phyloP scores from a whole-genome alignment of 495 filamentous ascomycete genomes.

The Neurospora sp. region DNA sequence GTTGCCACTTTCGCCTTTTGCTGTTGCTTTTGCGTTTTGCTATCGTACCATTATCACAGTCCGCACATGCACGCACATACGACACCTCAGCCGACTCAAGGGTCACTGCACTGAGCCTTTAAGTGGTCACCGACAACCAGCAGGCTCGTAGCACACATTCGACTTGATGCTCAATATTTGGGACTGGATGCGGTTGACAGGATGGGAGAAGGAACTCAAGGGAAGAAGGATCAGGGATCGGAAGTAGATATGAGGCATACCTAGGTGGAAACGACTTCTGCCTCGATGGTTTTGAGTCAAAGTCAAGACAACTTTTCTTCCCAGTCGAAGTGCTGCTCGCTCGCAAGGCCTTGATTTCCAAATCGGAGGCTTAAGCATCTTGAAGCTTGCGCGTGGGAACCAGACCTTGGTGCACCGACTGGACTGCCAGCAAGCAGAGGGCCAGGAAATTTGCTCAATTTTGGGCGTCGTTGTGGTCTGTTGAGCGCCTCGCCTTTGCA shows the following conservation, averaged over 20 bases:
- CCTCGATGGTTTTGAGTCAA: not conserved
- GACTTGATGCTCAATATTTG: not conserved
- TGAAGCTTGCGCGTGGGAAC: not conserved
- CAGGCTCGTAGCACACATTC: not conserved
- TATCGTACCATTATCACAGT: not conserved
- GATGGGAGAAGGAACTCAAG: not conserved
- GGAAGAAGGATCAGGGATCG: not conserved
- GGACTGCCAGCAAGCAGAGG: not conserved
- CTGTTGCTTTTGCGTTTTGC: not conserved
- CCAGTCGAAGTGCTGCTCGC: not conserved
- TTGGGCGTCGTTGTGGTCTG: not conserved
- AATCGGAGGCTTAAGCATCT: not conserved
- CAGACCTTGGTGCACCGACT: not conserved
- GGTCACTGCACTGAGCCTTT: not conserved
- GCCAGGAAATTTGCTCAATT: not conserved
- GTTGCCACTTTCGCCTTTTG: not conserved
- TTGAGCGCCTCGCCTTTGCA: not conserved
- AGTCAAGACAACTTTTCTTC: not conserved
- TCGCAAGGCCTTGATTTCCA: not conserved
- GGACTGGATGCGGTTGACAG: not conserved
- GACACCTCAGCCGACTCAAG: not conserved
- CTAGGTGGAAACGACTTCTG: no score
- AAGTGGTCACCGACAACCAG: not conserved
- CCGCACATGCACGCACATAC: not conserved
- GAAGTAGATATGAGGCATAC: not conserved